Base-by-base conservation (phyloP, 2,329 filamentous ascomycete genomes). In the Parafenestella ontariensis region DNA sequence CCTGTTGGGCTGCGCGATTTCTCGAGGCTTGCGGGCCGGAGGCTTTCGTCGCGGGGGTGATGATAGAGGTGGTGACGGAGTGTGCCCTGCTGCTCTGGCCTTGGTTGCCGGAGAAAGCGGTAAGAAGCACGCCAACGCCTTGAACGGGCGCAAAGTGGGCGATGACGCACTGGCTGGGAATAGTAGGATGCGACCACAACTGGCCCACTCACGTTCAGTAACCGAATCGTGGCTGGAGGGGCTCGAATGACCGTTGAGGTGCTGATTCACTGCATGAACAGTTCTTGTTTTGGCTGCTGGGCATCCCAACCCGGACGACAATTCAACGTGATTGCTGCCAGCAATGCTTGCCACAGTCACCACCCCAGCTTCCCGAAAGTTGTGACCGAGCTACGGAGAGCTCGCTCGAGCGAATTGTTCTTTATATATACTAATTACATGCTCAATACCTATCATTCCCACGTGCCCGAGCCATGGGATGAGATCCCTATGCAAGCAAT, bases 1-100 rank as follows among this genome's bases (percentile, higher is more conserved):
- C 39, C 49, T 8, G 48, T 45, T 43, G 50, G 44, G 40, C 33
- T 52, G 53, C 53, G 49, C 45, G 28, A 21, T 31, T 42, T 26
- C 17, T 52, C 43, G 23, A 29, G 10, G 5, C 4, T 15, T 31
- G 26, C 29, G 17, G 9, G 43, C 45, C 43, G 54, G 36, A 54
- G 51, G 51, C 47, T 49, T 54, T 24, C 26, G 42, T 20, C 11
- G 43, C 28, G 15, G 29, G n/a, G 8, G 28, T 9, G 41, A 18
- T 37, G 46, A 20, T 31, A 18, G 33, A 13, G 21, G 31, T 23
- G 40, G 39, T 31, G 40, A 21, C 49, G 36, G 28, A 42, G 20
- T 20, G 23, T 37, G 41, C 36, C 46, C 31, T 47, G 28, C 34
- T 43, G 41, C 13, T 17, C 4, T 21, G 17, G 41, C 41, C 41